phyloP scores from a whole-genome alignment of 1,139 yeast genomes.

The Petasospora rhodanensis region DNA sequence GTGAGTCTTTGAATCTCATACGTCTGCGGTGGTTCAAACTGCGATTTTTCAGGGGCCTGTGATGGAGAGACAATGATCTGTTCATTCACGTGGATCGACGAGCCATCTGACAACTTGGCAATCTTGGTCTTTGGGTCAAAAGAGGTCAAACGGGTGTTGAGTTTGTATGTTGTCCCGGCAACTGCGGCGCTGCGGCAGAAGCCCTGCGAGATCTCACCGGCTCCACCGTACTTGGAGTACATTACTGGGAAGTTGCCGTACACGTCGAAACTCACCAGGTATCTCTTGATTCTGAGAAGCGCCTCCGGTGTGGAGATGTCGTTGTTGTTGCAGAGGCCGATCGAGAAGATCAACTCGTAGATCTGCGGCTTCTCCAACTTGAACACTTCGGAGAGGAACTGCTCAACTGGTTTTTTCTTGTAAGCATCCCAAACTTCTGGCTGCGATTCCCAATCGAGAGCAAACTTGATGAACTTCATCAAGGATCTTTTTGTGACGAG shows the following conservation, averaged over 20 bases:
- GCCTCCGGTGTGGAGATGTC: slow-evolving; percentile 69
- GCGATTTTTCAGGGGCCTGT: slow-evolving; percentile 48
- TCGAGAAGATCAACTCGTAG: slow-evolving; percentile 76
- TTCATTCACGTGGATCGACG: slow-evolving; percentile 68
- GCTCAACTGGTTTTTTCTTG: slow-evolving; percentile 49
- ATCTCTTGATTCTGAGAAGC: slow-evolving; percentile 74
- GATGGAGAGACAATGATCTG: slow-evolving; percentile 70
- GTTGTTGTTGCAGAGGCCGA: slow-evolving; percentile 69
- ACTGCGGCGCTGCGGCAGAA: slow-evolving; percentile 98
- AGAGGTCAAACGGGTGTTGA: slow-evolving; percentile 59
- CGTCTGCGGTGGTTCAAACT: slow-evolving; percentile 36
- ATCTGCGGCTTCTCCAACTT: slow-evolving; percentile 70
- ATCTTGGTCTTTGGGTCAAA: slow-evolving; percentile 62
- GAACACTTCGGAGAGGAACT: slow-evolving; percentile 59
- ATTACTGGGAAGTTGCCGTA: slow-evolving; percentile 93
- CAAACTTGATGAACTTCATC: slow-evolving; percentile 92
- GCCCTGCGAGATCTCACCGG: slow-evolving; percentile 95
- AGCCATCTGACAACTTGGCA: slow-evolving; percentile 76
- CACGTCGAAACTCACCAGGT: slow-evolving; percentile 80
- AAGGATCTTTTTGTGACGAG: slow-evolving; percentile 74
- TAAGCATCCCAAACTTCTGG: slow-evolving; percentile 51
- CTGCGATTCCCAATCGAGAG: slow-evolving; percentile 62
- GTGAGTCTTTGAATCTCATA: slow-evolving; percentile 67
- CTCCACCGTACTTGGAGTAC: slow-evolving; percentile 91
- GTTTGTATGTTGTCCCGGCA: slow-evolving; percentile 91